Evolutionary conservation across 2,329 filamentous ascomycete genomes (phyloP).

Genomic region (Hypoxylon sp.): DNA sequence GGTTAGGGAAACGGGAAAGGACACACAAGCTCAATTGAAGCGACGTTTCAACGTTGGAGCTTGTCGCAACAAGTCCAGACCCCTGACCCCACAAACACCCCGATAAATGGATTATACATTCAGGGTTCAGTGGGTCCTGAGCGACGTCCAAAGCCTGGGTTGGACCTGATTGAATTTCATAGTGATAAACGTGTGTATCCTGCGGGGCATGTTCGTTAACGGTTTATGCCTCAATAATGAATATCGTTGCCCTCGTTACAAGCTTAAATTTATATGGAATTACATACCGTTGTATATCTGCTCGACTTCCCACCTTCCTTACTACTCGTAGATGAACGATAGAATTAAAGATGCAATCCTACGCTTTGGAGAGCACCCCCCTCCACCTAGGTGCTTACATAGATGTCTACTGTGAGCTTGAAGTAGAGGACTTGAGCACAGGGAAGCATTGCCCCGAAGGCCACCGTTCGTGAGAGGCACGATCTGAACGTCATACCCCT

Average conservation of each 20-base stretch:
- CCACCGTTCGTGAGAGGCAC: background rate
- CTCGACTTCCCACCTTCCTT: no score
- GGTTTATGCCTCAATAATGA: background rate
- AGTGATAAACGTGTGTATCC: background rate
- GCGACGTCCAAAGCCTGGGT: background rate
- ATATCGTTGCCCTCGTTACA: background rate
- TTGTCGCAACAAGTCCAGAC: constrained; percentile 29
- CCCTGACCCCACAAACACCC: constrained; percentile 31
- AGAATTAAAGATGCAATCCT: background rate
- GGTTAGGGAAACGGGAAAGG: constrained; percentile 45
- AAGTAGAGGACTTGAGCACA: background rate
- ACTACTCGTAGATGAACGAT: background rate
- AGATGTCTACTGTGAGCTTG: background rate
- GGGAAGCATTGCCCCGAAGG: background rate
- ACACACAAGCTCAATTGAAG: constrained; percentile 47
- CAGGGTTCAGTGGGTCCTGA: background rate
- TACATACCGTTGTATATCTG: background rate
- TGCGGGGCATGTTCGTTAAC: background rate
- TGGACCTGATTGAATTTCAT: background rate
- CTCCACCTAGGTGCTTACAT: background rate
- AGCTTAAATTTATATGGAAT: background rate
- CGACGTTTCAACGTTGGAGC: constrained; percentile 43
- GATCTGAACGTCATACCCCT: background rate
- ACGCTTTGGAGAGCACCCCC: no score
- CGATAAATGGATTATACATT: background rate